phyloP scores from a whole-genome alignment of 345 rosid genomes.

The Eucalyptus microcorys region DNA sequence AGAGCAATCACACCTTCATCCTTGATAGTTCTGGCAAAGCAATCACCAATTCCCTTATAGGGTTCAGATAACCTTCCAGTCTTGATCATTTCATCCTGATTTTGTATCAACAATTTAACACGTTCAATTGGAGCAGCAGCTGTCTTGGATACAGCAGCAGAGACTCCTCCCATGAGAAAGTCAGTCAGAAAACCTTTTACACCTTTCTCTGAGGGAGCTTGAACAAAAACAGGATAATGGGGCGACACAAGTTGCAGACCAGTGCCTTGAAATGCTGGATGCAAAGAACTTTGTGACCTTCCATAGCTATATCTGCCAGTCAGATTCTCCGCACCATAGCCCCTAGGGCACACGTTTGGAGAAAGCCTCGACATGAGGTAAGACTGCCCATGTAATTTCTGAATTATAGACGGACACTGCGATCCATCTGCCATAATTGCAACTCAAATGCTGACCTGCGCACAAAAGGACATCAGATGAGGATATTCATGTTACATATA shows the following conservation, averaged over 20 bases:
- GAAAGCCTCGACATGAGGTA: conserved; percentile 22
- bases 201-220: conserved; percentile 40
- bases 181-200: conserved; percentile 12
- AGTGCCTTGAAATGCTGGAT: conserved; percentile 4
- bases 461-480: not conserved
- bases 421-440: conserved; percentile 50
- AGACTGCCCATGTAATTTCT: conserved; percentile 43
- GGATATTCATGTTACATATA: not conserved
- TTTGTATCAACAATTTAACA: conserved; percentile 37
- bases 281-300: conserved; percentile 21
- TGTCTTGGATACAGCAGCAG: conserved; percentile 48
- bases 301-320: conserved; percentile 13
- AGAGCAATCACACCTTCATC: conserved; percentile 40
- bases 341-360: conserved; percentile 5
- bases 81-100: conserved; percentile 52
- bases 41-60: conserved; percentile 38
- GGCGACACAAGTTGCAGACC: conserved; percentile 9
- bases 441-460: conserved; percentile 14
- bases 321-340: not conserved
- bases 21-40: conserved; percentile 42
- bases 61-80: conserved; percentile 40
- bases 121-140: conserved; percentile 41
- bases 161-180: conserved; percentile 54
- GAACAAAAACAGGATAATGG: conserved; percentile 22
- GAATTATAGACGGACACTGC: conserved; percentile 36